Evolutionary conservation across 2,329 filamentous ascomycete genomes (phyloP).

Genomic region (Neospermospora avenae): DNA sequence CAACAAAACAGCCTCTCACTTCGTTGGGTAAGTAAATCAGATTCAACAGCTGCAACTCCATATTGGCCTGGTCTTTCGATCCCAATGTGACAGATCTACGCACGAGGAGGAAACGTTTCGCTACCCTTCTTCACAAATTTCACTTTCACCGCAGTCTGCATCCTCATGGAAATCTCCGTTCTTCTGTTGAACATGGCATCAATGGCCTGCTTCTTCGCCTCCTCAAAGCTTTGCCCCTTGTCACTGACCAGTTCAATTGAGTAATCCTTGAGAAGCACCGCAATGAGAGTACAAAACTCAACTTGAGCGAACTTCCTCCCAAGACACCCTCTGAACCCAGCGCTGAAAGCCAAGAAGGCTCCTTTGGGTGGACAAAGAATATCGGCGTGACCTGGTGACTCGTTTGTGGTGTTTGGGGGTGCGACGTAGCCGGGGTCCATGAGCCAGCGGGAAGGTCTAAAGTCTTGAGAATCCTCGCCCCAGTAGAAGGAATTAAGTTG

Average conservation of each 20-base stretch:
- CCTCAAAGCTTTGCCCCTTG: slow-evolving; percentile 14
- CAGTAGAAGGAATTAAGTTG: slow-evolving; percentile 20
- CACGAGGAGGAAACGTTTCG: slow-evolving; percentile 17
- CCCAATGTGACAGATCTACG: neutral
- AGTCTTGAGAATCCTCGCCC: slow-evolving; percentile 7
- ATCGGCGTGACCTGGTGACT: slow-evolving; percentile 15
- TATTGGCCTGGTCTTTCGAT: too few species aligned
- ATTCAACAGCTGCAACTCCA: neutral
- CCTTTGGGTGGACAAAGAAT: slow-evolving; percentile 29
- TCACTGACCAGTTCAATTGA: slow-evolving; percentile 23
- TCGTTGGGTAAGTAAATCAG: too few species aligned
- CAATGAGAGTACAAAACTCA: slow-evolving; percentile 33
- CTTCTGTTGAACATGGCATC: slow-evolving; percentile 12
- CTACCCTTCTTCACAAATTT: slow-evolving; percentile 23
- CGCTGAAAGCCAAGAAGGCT: slow-evolving; percentile 33
- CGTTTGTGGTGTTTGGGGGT: slow-evolving; percentile 12
- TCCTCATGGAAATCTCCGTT: slow-evolving; percentile 18
- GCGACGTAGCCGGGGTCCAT: slow-evolving; percentile 16
- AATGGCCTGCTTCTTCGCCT: slow-evolving; percentile 13
- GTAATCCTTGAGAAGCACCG: slow-evolving; percentile 20
- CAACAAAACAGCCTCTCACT: too few species aligned
- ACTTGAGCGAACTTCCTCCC: slow-evolving; percentile 37
- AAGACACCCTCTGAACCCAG: slow-evolving; percentile 37
- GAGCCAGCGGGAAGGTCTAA: slow-evolving; percentile 20
- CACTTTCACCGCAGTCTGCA: slow-evolving; percentile 21